Evolutionary conservation across 2,329 filamentous ascomycete genomes (phyloP).

Genomic region (Pseudocercospora fuligena): DNA sequence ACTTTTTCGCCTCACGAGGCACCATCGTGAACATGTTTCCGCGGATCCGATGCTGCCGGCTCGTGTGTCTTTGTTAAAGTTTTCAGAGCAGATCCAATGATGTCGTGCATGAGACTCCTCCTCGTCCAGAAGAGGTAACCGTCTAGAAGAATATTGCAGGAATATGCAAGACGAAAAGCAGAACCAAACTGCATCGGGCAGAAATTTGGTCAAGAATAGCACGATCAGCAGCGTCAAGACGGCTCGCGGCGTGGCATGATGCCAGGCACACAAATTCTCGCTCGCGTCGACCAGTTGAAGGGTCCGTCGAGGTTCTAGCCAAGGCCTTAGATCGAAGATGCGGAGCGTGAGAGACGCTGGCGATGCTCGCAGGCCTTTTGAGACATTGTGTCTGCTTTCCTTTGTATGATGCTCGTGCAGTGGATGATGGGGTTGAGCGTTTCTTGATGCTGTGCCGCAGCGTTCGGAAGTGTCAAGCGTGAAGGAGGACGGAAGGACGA

Average conservation of each 20-base stretch:
- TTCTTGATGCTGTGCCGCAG: neutral
- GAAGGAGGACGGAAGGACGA: neutral
- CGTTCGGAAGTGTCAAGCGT: neutral
- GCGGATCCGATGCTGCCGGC: constrained; percentile 11
- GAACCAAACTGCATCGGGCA: constrained; percentile 1
- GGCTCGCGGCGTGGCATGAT: constrained; percentile 1
- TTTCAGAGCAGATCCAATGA: constrained; percentile 9
- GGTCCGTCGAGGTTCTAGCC: neutral
- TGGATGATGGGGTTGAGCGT: neutral
- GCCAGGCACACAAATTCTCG: constrained; percentile 3
- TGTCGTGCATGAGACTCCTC: constrained; percentile 1
- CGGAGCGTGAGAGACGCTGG: too few relatives aligned
- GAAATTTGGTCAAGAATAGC: constrained; percentile 6
- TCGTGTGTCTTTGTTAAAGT: constrained; percentile 10
- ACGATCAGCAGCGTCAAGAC: neutral
- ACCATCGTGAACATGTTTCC: constrained; percentile 17
- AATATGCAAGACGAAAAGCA: constrained; percentile 8
- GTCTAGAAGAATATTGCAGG: neutral
- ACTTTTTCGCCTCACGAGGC: constrained; percentile 1
- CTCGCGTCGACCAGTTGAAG: neutral
- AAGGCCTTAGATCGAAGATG: neutral
- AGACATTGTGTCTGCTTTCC: neutral
- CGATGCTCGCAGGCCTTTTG: neutral
- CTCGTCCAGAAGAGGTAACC: constrained; percentile 1
- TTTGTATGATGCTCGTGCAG: neutral